Percentiles rank a stretch among this genome's conserved stretches.
These are phyloP conservation scores for Fusarium avenaceum DNA, from an alignment of 2,329 filamentous ascomycete genomes.

Conservation along the genomic window DNA sequence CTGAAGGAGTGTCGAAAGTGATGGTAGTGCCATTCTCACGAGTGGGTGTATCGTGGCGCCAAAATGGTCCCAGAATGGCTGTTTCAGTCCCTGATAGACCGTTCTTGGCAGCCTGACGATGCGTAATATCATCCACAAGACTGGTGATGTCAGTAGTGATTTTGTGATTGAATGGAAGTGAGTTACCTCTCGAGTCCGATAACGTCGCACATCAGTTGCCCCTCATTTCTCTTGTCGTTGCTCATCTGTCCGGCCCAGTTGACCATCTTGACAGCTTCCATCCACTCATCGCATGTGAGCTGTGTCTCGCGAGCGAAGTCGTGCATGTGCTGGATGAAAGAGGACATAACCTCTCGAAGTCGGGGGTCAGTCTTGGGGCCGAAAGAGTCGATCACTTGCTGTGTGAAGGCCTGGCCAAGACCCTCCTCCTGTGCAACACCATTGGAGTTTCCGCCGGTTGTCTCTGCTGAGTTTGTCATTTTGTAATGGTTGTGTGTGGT, in stretches of 20 bases:
- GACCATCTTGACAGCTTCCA: slow-evolving; percentile 72
- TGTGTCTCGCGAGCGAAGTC: slow-evolving; percentile 85
- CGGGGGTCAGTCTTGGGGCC: slow-evolving; percentile 78
- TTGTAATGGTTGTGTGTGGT: slow-evolving; percentile 36
- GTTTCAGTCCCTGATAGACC: slow-evolving; percentile 73
- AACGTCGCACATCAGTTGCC: slow-evolving; percentile 79
- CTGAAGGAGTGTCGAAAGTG: slow-evolving; percentile 63
- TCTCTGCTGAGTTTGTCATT: slow-evolving; percentile 57
- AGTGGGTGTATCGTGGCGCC: slow-evolving; percentile 78
- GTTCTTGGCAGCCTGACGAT: slow-evolving; percentile 64
- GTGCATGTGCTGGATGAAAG: slow-evolving; percentile 80
- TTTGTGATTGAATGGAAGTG: fast-evolving
- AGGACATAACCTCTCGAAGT: slow-evolving; percentile 75
- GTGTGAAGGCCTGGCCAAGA: slow-evolving; percentile 71
- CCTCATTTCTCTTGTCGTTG: slow-evolving; percentile 77
- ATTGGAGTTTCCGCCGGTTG: slow-evolving; percentile 59
- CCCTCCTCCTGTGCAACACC: slow-evolving; percentile 35
- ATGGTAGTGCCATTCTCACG: slow-evolving; percentile 79
- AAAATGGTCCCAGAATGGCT: slow-evolving; percentile 88
- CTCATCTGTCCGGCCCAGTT: slow-evolving; percentile 77
- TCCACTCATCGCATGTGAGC: slow-evolving; percentile 85
- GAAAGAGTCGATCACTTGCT: slow-evolving; percentile 79
- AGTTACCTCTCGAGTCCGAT: slow-evolving; percentile 76
- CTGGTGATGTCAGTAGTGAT: slow-evolving; percentile 46
- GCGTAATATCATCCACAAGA: slow-evolving; percentile 85